Conservation (phyloP, 2,329 filamentous ascomycete genomes). For the Penicillium sp. region DNA sequence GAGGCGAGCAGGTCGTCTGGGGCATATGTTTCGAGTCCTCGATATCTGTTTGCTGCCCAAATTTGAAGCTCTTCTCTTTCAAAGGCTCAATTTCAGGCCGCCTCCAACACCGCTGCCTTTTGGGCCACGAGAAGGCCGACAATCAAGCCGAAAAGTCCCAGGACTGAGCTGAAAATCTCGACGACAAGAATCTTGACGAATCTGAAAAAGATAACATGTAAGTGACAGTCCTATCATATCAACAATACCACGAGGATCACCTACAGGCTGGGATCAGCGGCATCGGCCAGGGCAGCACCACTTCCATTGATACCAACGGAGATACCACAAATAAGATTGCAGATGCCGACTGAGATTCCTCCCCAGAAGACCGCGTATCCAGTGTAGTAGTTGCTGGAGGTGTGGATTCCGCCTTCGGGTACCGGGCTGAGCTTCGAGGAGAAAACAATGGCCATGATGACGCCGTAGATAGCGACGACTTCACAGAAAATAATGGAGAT, state of each 20-base stretch:
- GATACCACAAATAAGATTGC: constrained; percentile 93
- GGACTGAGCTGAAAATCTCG: constrained; percentile 97
- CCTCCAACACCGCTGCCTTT: constrained; percentile 72
- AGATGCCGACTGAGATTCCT: constrained; percentile 88
- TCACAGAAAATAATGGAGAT: constrained; percentile 99
- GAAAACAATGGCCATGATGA: constrained; percentile 99
- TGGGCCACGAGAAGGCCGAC: constrained; percentile 84
- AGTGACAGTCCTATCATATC: background rate
- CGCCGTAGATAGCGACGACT: constrained; percentile 98
- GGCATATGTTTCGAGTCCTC: background rate
- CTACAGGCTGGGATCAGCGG: constrained; percentile 84
- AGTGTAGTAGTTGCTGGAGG: constrained; percentile 82
- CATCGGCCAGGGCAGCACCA: constrained; percentile 92
- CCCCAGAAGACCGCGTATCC: constrained; percentile 96
- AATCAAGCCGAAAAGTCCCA: constrained; percentile 94
- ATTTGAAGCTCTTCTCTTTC: constrained; percentile 14
- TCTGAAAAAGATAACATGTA: constrained; percentile 46
- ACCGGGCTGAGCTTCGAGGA: constrained; percentile 77
- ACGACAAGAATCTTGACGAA: constrained; percentile 99
- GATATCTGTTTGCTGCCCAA: constrained; percentile 13
- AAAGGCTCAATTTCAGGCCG: constrained; percentile 16
- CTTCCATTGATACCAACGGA: constrained; percentile 98
- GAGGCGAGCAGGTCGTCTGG: constrained; percentile 17
- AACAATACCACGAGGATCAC: constrained; percentile 35
- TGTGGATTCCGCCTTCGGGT: constrained; percentile 63